phyloP scores from a whole-genome alignment of 139 green algal genomes.

The Coelastrella sp. region DNA sequence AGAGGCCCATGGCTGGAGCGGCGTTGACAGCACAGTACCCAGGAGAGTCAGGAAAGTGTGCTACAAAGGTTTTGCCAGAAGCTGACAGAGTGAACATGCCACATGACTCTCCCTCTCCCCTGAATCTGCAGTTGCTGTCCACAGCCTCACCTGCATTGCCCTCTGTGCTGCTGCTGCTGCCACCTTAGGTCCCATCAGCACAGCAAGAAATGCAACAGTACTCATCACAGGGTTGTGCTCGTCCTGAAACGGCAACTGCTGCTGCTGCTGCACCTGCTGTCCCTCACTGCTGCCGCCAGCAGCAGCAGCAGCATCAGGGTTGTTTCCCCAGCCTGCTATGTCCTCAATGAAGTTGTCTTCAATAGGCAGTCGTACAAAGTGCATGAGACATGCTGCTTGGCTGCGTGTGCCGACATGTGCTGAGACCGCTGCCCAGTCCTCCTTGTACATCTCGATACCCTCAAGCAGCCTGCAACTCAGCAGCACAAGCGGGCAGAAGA shows the following conservation, averaged over 20 bases:
- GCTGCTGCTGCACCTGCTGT: not conserved
- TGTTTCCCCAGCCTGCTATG: constrained; percentile 57
- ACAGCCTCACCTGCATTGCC: constrained; percentile 77
- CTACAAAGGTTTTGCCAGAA: no score
- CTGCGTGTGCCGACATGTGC: constrained; percentile 90
- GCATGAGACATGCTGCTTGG: constrained; percentile 86
- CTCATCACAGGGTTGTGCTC: constrained; percentile 45
- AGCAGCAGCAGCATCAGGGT: constrained; percentile 14
- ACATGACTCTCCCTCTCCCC: no score
- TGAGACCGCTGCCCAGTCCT: constrained; percentile 89
- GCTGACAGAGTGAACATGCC: no score
- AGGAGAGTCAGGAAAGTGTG: no score
- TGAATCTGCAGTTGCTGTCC: no score
- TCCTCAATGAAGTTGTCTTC: constrained; percentile 90
- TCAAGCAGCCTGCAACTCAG: constrained; percentile 68
- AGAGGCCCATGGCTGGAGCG: no score
- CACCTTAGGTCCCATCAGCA: constrained; percentile 85
- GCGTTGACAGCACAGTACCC: no score
- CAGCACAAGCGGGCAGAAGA: constrained; percentile 11
- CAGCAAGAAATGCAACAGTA: constrained; percentile 71
- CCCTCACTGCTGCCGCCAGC: not conserved
- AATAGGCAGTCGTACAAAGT: constrained; percentile 94
- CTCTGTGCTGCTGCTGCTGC: constrained; percentile 86
- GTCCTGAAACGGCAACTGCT: constrained; percentile 27
- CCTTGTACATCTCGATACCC: constrained; percentile 87